Evolutionary conservation across 352 stramenopile genomes (phyloP).

Genomic region (Globisporangium yorkense): DNA sequence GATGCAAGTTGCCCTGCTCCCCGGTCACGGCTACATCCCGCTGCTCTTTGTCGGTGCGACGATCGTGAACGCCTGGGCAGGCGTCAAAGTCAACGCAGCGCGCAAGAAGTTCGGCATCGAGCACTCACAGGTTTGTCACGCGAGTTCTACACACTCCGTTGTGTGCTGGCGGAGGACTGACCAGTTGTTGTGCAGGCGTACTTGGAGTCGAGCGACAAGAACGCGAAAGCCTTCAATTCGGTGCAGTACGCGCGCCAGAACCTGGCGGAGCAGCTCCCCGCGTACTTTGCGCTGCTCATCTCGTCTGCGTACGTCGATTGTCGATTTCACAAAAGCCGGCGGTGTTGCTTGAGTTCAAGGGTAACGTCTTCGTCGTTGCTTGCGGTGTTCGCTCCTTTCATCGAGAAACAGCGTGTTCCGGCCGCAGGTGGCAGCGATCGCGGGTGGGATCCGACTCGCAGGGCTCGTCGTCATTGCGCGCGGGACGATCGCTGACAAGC

Average conservation of each 20-base stretch:
- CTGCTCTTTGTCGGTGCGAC: not conserved
- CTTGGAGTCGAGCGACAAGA: not conserved
- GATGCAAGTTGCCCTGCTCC: not conserved
- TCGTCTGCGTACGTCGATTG: not conserved
- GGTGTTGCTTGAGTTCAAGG: too few species aligned
- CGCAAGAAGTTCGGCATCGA: not conserved
- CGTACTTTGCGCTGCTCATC: not conserved
- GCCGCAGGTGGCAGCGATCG: not conserved
- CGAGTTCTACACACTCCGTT: not conserved
- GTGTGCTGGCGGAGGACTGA: too few species aligned
- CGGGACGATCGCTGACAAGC: not conserved
- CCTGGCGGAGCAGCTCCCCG: not conserved
- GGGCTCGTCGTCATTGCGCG: not conserved
- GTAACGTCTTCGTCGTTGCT: too few species aligned
- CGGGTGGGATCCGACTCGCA: not conserved
- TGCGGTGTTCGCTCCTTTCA: too few species aligned
- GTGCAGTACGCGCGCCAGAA: not conserved
- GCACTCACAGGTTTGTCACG: not conserved
- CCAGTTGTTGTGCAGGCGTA: not conserved
- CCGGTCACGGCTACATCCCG: not conserved
- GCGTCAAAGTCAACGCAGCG: not conserved
- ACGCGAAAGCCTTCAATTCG: not conserved
- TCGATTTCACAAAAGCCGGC: not conserved
- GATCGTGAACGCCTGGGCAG: not conserved
- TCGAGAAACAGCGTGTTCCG: not conserved